Evolutionary conservation across 345 rosid species (phyloP).

Genomic region (Brassica incana): DNA sequence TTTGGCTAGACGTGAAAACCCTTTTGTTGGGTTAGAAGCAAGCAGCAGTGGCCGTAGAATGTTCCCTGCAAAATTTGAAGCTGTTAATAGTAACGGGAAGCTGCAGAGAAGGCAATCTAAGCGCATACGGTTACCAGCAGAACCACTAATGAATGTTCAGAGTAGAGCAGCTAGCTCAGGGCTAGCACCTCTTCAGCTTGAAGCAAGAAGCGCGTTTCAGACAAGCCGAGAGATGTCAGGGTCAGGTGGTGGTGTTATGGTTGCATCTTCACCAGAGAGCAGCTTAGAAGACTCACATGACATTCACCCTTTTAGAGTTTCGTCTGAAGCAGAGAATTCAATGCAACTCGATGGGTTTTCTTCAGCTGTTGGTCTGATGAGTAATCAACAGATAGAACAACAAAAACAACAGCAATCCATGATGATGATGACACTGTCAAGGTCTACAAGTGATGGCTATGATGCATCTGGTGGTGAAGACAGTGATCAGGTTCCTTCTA

Average conservation of each 20-base stretch:
- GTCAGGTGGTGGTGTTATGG: slow-evolving; percentile 51
- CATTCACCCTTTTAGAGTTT: slow-evolving; percentile 78
- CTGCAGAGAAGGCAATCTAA: slow-evolving; percentile 58
- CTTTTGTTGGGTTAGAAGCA: slow-evolving; percentile 53
- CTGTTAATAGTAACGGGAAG: slow-evolving; percentile 32
- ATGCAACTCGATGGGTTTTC: slow-evolving; percentile 57
- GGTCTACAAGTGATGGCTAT: slow-evolving; percentile 92
- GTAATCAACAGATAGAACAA: slow-evolving; percentile 36
- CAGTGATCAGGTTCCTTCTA: slow-evolving; percentile 84
- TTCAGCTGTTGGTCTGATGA: slow-evolving; percentile 39
- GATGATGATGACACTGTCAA: slow-evolving; percentile 71
- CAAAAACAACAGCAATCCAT: slow-evolving; percentile 30
- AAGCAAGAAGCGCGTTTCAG: slow-evolving; percentile 92
- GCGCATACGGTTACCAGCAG: slow-evolving; percentile 73
- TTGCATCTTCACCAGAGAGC: slow-evolving; percentile 95
- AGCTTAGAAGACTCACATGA: slow-evolving; percentile 92
- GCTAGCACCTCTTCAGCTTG: slow-evolving; percentile 86
- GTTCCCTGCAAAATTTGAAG: slow-evolving; percentile 67
- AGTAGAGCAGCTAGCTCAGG: slow-evolving; percentile 67
- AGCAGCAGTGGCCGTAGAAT: slow-evolving; percentile 61
- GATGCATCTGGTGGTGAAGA: slow-evolving; percentile 99
- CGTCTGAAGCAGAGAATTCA: slow-evolving; percentile 77
- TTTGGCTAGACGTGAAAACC: slow-evolving; percentile 54
- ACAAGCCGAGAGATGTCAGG: slow-evolving; percentile 84
- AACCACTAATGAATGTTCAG: slow-evolving; percentile 46